Conservation (phyloP, 805 yeast genomes). For the Metschnikowia arizonensis region DNA sequence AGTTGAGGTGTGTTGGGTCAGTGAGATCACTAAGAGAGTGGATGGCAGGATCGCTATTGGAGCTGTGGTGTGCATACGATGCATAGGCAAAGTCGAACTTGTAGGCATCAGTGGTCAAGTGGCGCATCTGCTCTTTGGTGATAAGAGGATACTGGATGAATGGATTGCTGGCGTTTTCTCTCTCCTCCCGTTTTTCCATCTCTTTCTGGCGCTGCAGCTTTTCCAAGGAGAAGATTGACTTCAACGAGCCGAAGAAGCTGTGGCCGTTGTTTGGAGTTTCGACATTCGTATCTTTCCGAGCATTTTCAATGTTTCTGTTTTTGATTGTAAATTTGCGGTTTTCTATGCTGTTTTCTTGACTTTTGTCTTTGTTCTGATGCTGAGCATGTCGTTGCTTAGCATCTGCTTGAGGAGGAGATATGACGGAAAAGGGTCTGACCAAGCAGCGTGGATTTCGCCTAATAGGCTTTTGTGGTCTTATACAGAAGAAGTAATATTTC, state of each 20-base stretch:
- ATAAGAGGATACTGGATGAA: slow-evolving; percentile 40
- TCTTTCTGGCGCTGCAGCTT: slow-evolving; percentile 7
- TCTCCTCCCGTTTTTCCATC: slow-evolving; percentile 15
- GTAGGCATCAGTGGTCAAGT: slow-evolving; percentile 30
- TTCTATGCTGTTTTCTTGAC: background rate
- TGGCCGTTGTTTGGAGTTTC: background rate
- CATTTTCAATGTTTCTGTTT: background rate
- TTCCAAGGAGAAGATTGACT: slow-evolving; percentile 2
- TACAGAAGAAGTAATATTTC: background rate
- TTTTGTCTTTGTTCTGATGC: background rate
- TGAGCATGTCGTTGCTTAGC: slow-evolving; percentile 1
- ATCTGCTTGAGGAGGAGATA: background rate
- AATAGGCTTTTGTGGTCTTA: background rate
- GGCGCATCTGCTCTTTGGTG: slow-evolving; percentile 36
- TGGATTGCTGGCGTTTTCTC: slow-evolving; percentile 29
- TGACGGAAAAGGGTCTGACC: background rate
- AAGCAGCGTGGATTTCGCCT: background rate
- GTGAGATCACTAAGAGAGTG: slow-evolving; percentile 49
- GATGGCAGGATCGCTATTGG: slow-evolving; percentile 35
- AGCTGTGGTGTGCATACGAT: slow-evolving; percentile 47
- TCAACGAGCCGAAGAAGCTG: slow-evolving; percentile 3
- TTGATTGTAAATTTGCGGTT: background rate
- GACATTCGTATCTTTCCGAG: background rate
- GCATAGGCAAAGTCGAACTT: slow-evolving; percentile 44
- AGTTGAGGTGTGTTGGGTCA: slow-evolving; percentile 43